phyloP scores from a whole-genome alignment of 2,329 filamentous ascomycete species.

The Colletotrichum paranaense region DNA sequence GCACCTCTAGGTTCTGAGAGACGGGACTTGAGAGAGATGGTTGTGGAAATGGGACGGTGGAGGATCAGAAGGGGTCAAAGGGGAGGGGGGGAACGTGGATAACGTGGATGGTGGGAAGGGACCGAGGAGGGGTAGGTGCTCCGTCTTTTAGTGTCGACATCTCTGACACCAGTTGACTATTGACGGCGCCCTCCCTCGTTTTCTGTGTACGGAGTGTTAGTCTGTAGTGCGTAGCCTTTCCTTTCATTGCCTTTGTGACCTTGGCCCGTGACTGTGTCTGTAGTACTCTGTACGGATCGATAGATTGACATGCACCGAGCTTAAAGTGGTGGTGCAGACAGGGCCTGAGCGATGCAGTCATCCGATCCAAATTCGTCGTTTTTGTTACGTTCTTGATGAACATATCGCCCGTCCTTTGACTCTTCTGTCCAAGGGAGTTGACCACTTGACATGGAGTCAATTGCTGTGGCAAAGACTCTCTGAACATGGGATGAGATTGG shows the following conservation, averaged over 20 bases:
- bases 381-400: background rate
- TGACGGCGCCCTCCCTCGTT: background rate
- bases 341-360: background rate
- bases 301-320: background rate
- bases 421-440: too few relatives aligned
- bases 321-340: too few relatives aligned
- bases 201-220: background rate
- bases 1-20: too few relatives aligned
- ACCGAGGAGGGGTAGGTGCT: slow-evolving; percentile 25
- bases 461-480: background rate
- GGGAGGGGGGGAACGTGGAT: background rate
- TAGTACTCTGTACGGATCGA: too few relatives aligned
- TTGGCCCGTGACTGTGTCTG: background rate
- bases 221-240: background rate
- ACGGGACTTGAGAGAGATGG: background rate
- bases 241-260: background rate
- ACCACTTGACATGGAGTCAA: too few relatives aligned
- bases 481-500: background rate
- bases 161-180: background rate
- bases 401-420: background rate
- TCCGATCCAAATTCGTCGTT: background rate
- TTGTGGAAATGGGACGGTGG: slow-evolving; percentile 2
- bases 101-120: slow-evolving; percentile 1
- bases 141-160: slow-evolving; percentile 9
- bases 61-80: background rate